Conservation (phyloP, 1,139 yeast genomes). For the Lodderomyces orthopsilosis region DNA sequence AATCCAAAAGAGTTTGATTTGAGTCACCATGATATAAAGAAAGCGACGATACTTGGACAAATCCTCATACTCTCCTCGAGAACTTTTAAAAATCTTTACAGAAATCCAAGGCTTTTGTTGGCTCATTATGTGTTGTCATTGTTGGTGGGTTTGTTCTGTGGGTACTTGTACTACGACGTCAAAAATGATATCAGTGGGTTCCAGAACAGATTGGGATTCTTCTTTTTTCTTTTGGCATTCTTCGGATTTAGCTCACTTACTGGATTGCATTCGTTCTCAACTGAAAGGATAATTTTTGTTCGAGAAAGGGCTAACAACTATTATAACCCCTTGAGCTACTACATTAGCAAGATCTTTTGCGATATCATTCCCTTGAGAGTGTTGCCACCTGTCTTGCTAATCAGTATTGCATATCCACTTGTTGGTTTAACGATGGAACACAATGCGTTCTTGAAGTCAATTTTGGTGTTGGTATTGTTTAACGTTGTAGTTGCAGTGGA, state of each 20-base stretch:
- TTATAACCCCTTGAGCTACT: constrained; percentile 83
- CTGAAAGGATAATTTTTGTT: constrained; percentile 83
- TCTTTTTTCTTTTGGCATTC: constrained; percentile 83
- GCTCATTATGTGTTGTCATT: constrained; percentile 81
- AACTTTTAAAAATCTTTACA: constrained; percentile 85
- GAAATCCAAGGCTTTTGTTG: constrained; percentile 82
- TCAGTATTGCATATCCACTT: constrained; percentile 87
- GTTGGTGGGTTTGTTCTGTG: constrained; percentile 78
- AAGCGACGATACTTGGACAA: constrained; percentile 64
- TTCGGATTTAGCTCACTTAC: constrained; percentile 94
- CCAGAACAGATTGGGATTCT: constrained; percentile 90
- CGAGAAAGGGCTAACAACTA: constrained; percentile 94
- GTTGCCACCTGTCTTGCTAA: constrained; percentile 80
- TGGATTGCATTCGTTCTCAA: constrained; percentile 82
- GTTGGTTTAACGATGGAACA: constrained; percentile 82
- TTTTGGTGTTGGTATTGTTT: constrained; percentile 70
- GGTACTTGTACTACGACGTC: constrained; percentile 77
- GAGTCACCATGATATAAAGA: constrained; percentile 33
- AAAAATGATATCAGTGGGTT: constrained; percentile 91
- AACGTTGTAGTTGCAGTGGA: constrained; percentile 85
- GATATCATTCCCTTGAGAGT: constrained; percentile 88
- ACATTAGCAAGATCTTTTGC: constrained; percentile 78
- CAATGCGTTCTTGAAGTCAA: constrained; percentile 71
- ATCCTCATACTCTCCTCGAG: constrained; percentile 71
- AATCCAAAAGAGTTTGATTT: constrained; percentile 34